Conservation (phyloP, 2,329 filamentous ascomycete species). For the Xylaria sp. region DNA sequence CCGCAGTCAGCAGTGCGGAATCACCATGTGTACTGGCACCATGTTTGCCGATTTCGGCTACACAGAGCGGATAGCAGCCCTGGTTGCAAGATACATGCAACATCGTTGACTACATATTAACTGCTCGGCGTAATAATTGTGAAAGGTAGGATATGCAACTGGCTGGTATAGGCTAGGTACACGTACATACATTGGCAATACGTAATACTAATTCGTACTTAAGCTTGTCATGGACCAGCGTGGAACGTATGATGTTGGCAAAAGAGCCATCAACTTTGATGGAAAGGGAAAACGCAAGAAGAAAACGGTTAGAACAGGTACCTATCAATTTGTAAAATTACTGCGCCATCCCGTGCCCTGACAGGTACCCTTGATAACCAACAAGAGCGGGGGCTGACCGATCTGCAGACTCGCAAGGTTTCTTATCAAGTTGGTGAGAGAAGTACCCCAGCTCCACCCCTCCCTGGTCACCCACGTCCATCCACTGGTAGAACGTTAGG, state of each 20-base stretch:
- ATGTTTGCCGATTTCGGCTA: constrained; percentile 24
- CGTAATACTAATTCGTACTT: not conserved
- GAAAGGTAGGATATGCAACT: constrained; percentile 9
- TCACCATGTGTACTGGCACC: constrained; percentile 2
- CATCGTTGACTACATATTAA: constrained; percentile 13
- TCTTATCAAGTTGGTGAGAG: constrained; percentile 25
- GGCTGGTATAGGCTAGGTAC: constrained; percentile 2
- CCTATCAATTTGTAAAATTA: constrained; percentile 12
- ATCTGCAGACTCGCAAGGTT: constrained; percentile 28
- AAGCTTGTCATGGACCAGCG: not conserved
- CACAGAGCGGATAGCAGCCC: not conserved
- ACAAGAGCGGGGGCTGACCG: constrained; percentile 32
- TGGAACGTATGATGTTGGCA: constrained; percentile 2
- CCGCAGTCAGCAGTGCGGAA: constrained; percentile 20
- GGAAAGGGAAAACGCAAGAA: not conserved
- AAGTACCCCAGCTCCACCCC: constrained; percentile 23
- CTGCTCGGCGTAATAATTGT: not conserved
- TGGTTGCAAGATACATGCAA: constrained; percentile 10
- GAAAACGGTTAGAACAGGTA: not conserved
- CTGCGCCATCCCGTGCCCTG: constrained; percentile 13
- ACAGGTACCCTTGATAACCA: constrained; percentile 11
- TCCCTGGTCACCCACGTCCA: constrained; percentile 12
- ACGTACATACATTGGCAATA: constrained; percentile 13
- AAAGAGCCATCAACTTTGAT: not conserved
- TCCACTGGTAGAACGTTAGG: constrained; percentile 25